phyloP scores from a whole-genome alignment of 768 basidiomycete genomes.

The Suillus discolor region DNA sequence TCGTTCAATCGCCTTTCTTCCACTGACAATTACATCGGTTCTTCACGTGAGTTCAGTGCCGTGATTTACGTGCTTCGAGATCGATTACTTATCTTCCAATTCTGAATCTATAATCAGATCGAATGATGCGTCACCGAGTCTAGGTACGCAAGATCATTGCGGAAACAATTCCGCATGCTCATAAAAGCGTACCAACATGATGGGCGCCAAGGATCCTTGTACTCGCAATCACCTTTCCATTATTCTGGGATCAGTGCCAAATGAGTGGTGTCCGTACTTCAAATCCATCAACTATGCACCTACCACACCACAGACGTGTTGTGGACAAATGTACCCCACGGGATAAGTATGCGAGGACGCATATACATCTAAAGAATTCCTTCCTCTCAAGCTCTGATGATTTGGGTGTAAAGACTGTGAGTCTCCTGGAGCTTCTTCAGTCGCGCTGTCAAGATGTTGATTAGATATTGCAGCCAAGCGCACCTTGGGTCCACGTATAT shows the following conservation, averaged over 20 bases:
- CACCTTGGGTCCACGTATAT: conserved; percentile 12
- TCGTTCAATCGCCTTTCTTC: conserved; percentile 8
- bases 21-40: neutral
- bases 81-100: conserved; percentile 4
- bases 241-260: neutral
- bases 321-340: conserved; percentile 38
- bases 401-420: conserved; percentile 24
- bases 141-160: neutral
- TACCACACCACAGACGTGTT: conserved; percentile 29
- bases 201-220: neutral
- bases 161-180: conserved; percentile 17
- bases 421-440: neutral
- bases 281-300: conserved; percentile 15
- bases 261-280: neutral
- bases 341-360: conserved; percentile 35
- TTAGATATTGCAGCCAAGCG: conserved; percentile 19
- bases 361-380: conserved; percentile 29
- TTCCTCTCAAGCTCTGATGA: conserved; percentile 32
- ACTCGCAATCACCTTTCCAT: neutral
- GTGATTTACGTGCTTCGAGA: conserved; percentile 30
- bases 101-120: conserved; percentile 21
- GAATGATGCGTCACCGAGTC: conserved; percentile 12
- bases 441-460: conserved; percentile 1
- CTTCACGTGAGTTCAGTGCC: conserved; percentile 13
- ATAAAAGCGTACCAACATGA: conserved; percentile 20